Base-by-base conservation (phyloP, 2,329 filamentous ascomycete genomes). In the Paecilomyces variotii region DNA sequence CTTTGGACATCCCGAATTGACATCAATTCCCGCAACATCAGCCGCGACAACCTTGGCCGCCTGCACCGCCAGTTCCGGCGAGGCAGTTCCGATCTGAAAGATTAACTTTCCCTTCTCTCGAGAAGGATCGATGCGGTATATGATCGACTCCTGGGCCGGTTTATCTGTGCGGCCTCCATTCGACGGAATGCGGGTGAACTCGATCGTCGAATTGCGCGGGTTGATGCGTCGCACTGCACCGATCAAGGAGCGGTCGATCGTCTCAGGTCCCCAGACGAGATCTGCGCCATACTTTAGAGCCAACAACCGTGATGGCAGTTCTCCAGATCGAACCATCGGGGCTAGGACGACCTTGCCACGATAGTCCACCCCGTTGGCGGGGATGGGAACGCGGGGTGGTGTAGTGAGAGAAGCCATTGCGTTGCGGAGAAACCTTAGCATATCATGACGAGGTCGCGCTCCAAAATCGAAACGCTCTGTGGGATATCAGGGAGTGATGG, bases 1-100 rank as follows among this genome's bases (percentile, higher is more conserved):
- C 75, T 99, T 99, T 0, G 94, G 94, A 71, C 94, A 99, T n/a
- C 94, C 94, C 0, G 94, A 91, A 73, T 99, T 99, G 62, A 99
- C 88, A 72, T 97, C 94, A 66, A 99, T 97, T 60, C 94, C 94
- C 0, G 87, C 87, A 2, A 99, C 94, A 74, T 97, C 91, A 11
- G 79, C 83, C 0, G 92, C 94, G 24, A 99, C 88, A 14, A 97
- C 77, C 56, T 86, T 86, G 1, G 93, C 91, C 0, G 93, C 92
- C 71, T 89, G 78, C 0, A 97, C 92, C 0, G 94, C 94, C 30
- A 87, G 82, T 11, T 88, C 86, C 0, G 94, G 91, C 60, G 89
- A 87, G 9, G 91, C 85, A 0, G 93, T 96, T 59, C 94, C 94
- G 59, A 99, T 86, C 72, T 99, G 94, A 73, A 94, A 97, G 60